Evolutionary conservation across 78 protist species (phyloP).

Genomic region (Mastigamoeba balamuthi): DNA sequence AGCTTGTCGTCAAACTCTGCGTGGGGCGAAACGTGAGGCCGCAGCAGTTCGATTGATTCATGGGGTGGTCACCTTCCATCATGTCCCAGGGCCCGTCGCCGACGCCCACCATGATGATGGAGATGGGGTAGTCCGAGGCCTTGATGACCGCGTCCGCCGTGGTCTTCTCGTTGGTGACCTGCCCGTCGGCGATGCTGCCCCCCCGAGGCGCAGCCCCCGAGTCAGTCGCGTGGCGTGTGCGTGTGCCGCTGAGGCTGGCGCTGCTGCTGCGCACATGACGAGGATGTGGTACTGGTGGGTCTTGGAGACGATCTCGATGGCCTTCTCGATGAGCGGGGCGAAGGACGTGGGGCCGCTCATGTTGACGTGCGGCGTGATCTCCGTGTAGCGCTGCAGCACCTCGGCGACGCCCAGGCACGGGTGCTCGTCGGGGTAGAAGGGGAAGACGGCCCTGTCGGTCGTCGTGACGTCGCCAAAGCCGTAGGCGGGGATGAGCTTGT

Average conservation of each 20-base stretch:
- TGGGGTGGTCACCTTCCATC: slow-evolving; percentile 1
- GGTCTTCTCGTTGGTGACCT: slow-evolving; percentile 15
- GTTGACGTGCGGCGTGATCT: slow-evolving; percentile 1
- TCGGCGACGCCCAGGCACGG: neutral
- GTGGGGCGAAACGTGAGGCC: neutral
- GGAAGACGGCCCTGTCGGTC: slow-evolving; percentile 5
- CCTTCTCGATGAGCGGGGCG: slow-evolving; percentile 3
- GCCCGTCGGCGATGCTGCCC: slow-evolving; percentile 55
- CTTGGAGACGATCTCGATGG: neutral
- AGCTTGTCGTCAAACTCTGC: slow-evolving; percentile 19
- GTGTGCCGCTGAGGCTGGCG: no score
- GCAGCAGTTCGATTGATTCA: neutral
- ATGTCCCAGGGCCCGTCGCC: slow-evolving; percentile 59
- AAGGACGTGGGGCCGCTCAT: slow-evolving; percentile 7
- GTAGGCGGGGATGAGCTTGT: slow-evolving; percentile 6
- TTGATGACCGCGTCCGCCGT: slow-evolving; percentile 40
- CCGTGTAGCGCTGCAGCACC: slow-evolving; percentile 6
- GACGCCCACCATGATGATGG: slow-evolving; percentile 63
- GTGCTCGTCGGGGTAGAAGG: slow-evolving; percentile 2
- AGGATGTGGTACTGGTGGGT: slow-evolving; percentile 25
- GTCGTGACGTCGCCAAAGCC: slow-evolving; percentile 14
- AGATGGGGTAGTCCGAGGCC: slow-evolving; percentile 34
- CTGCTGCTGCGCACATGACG: slow-evolving; percentile 1
- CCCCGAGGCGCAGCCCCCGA: neutral
- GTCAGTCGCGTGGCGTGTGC: slow-evolving; percentile 1